Base-by-base conservation (phyloP, 441 rosid genomes). In the Omphalea diandra region DNA sequence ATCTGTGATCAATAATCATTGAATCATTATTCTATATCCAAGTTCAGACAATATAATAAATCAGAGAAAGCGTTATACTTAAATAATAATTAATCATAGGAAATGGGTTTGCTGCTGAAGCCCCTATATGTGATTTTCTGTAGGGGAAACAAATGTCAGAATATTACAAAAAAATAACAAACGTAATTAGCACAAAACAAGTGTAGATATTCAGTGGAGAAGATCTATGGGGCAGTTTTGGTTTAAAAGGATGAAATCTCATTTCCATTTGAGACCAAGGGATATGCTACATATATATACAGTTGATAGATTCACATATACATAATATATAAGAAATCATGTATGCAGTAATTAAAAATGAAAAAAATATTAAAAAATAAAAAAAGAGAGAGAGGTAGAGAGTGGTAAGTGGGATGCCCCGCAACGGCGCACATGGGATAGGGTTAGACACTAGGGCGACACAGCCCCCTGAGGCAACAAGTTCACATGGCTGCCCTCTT, bases 371-470 rank as follows among this genome's bases (percentile, higher is more conserved):
- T n/a, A n/a, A n/a, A n/a, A n/a, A n/a, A n/a, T n/a, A n/a, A 1
- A 29, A 47, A 14, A 26, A 27, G 10, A 47, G 4, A 50, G 18
- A 31, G 43, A 29, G n/a, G n/a, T n/a, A n/a, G 38, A 0, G 29
- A n/a, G 3, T 35, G 75, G 54, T 32, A 20, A 81, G 83, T 75
- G 86, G 82, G 80, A 76, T 73, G 71, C 79, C 74, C 83, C 61
- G 79, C 79, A 76, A 73, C 85, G 83, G 79, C 75, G 83, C 86
- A 85, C 86, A 83, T 81, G 88, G 86, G 73, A 71, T 65, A 58
- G 81, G 81, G 81, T 74, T 75, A 31, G 78, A 58, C 75, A 67
- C 59, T 64, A 31, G 75, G 78, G 80, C 46, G 80, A 79, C 81
- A 77, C 67, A 61, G 54, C 72, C 80, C 76, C 57, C 65, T 36